These are phyloP conservation scores for Erodium texanum DNA, from an alignment of 441 rosid genomes.

Conservation along the genomic window DNA sequence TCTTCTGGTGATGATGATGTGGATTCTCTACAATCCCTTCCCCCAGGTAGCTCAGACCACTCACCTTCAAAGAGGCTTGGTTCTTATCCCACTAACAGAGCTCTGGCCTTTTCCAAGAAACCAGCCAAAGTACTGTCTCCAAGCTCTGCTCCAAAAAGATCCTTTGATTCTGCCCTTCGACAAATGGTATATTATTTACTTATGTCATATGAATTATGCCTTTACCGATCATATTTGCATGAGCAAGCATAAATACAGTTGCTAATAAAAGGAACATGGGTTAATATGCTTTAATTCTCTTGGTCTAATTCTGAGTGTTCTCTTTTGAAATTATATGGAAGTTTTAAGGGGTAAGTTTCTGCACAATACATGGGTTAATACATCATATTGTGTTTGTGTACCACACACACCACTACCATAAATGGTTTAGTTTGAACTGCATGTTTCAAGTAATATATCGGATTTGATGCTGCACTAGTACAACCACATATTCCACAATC, in stretches of 20 bases:
- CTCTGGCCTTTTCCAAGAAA: constrained; percentile 43
- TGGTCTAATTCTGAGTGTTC: no score
- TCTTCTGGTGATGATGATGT: constrained; percentile 77
- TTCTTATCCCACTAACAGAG: constrained; percentile 30
- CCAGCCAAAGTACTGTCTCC: constrained; percentile 47
- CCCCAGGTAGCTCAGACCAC: constrained; percentile 38
- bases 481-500: not conserved
- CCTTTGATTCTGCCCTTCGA: constrained; percentile 65
- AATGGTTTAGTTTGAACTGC: not conserved
- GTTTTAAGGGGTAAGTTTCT: not conserved
- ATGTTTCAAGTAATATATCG: not conserved
- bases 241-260: not conserved
- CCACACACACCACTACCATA: not conserved
- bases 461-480: not conserved
- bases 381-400: not conserved
- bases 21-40: constrained; percentile 57
- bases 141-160: constrained; percentile 78
- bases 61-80: constrained; percentile 47
- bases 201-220: not conserved
- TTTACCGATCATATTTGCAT: not conserved
- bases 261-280: not conserved
- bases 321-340: no score
- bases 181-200: constrained; percentile 55
- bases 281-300: not conserved
- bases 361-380: not conserved